phyloP scores from a whole-genome alignment of 75 land plant species.

The Azolla pinnata region DNA sequence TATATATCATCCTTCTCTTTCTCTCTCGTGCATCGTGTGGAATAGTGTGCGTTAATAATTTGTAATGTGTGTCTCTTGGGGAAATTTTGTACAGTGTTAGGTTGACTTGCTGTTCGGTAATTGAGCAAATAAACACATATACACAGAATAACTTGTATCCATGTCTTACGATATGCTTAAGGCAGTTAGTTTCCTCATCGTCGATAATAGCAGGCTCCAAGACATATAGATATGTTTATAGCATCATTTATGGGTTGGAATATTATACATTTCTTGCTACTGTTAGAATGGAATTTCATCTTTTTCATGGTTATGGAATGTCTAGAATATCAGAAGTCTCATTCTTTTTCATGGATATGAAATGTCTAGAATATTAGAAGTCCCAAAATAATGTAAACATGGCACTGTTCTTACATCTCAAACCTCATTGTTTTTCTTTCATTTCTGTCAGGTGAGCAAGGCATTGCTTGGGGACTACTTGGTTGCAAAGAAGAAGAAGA shows the following conservation, averaged over 20 bases:
- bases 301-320: not conserved
- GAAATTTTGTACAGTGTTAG: not conserved
- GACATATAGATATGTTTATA: too few species aligned
- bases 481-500: slow-evolving; percentile 7
- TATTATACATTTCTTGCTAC: not conserved
- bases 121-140: not conserved
- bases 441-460: slow-evolving; percentile 14
- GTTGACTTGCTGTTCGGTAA: not conserved
- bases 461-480: slow-evolving; percentile 12
- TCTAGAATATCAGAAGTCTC: not conserved
- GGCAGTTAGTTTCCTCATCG: too few species aligned
- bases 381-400: not conserved
- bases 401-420: not conserved
- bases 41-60: not conserved
- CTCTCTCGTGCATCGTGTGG: too few species aligned
- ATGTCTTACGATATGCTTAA: too few species aligned
- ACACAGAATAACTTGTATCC: too few species aligned
- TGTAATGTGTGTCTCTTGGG: not conserved
- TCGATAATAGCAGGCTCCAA: too few species aligned
- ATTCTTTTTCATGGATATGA: not conserved
- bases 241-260: too few species aligned
- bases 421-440: not conserved
- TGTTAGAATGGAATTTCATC: not conserved
- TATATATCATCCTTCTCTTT: not conserved
- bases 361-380: not conserved